Base-by-base conservation (phyloP, 352 stramenopile genomes). In the Pythium brachiatum region DNA sequence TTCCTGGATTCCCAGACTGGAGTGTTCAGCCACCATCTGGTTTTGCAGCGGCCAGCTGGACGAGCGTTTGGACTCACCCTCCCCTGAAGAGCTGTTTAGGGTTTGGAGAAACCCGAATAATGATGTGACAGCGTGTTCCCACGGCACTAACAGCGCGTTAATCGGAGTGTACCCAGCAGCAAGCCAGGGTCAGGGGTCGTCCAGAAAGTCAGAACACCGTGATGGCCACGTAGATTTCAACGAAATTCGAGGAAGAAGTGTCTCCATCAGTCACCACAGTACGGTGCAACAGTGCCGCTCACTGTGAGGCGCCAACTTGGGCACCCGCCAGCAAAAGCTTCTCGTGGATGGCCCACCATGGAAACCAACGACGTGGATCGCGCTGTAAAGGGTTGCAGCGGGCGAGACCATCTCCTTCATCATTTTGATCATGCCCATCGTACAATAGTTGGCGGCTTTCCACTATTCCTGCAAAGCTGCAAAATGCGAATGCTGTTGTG, bases 1-100 rank as follows among this genome's bases (percentile, higher is more conserved):
- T 48, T n/a, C 1, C 20, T 48, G n/a, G 38, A 46, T 46, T 46
- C 4, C 38, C 7, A 7, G 41, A 48, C 20, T 48, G n/a, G 41
- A 48, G 41, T 48, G 41, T 48, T 48, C 41, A 48, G 41, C n/a
- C 20, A 48, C n/a, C 41, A 48, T 18, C 18, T 48, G 41, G 41
- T 48, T 48, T n/a, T 48, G 16, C 18, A 47, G n/a, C 15, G 18
- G 3, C 39, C 41, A 48, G 41, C 41, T 48, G 41, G 41, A 3
- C n/a, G 38, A 46, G 21, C 16, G 12, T 8, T 23, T 23, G 38
- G 13, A 46, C n/a, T n/a, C n/a, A 21, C 21, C 5, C n/a, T n/a
- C n/a, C n/a, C n/a, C n/a, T n/a, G n/a, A n/a, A n/a, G 25, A 15
- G 41, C 41, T 25, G 41, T 26, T 1, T 48, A 48, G 41, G 39